Conservation (phyloP, 2,329 filamentous ascomycete species). For the Aspergillus sp. region DNA sequence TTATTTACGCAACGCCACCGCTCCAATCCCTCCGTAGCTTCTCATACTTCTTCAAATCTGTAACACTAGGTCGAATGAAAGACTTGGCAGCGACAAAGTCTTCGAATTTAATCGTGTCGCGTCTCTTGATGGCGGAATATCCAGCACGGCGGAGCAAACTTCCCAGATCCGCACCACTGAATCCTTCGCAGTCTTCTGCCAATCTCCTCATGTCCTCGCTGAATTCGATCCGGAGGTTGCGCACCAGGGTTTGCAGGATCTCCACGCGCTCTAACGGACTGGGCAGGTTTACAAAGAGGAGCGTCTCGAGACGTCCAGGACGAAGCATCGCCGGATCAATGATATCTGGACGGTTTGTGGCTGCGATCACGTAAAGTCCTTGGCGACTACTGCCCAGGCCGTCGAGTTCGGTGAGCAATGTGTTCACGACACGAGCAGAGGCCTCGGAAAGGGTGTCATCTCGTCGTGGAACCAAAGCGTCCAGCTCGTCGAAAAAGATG, state of each 20-base stretch:
- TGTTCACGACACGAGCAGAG: conserved; percentile 86
- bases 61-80: conserved; percentile 47
- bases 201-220: conserved; percentile 56
- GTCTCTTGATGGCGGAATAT: conserved; percentile 50
- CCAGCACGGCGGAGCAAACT: conserved; percentile 56
- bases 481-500: conserved; percentile 96
- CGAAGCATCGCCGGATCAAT: conserved; percentile 94
- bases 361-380: conserved; percentile 90
- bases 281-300: conserved; percentile 86
- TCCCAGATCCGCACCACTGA: conserved; percentile 66
- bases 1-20: conserved; percentile 25
- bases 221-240: conserved; percentile 49
- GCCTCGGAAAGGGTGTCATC: conserved; percentile 76
- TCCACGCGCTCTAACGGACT: conserved; percentile 73
- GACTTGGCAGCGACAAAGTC: conserved; percentile 38
- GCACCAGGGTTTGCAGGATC: conserved; percentile 67
- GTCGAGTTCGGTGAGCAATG: conserved; percentile 88
- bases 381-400: conserved; percentile 68
- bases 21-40: conserved; percentile 48
- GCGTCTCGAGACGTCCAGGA: conserved; percentile 80
- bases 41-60: conserved; percentile 55
- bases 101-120: conserved; percentile 42
- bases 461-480: conserved; percentile 81
- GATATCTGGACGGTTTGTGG: conserved; percentile 92
- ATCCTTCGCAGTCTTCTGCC: conserved; percentile 70